Evolutionary conservation across 2,329 filamentous ascomycete genomes (phyloP).

Genomic region (Parascedosporium putredinis): DNA sequence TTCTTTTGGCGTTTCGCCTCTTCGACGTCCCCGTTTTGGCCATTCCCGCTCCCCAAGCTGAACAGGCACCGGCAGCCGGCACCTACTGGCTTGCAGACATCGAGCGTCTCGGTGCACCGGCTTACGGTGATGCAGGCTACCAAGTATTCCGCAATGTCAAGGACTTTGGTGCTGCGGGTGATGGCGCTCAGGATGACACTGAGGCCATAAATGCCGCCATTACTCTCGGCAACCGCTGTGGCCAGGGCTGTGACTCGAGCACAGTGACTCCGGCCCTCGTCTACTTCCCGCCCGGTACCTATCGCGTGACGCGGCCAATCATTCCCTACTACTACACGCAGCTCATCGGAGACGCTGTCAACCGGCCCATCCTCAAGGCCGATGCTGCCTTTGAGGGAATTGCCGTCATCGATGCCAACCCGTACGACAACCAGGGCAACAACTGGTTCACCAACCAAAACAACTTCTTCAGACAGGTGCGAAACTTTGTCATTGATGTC

Average conservation of each 20-base stretch:
- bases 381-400: constrained; percentile 68
- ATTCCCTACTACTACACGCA: constrained; percentile 89
- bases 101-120: constrained; percentile 55
- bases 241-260: constrained; percentile 67
- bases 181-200: constrained; percentile 68
- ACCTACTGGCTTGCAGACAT: constrained; percentile 64
- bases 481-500: constrained; percentile 72
- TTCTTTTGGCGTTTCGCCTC: constrained; percentile 33
- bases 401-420: constrained; percentile 80
- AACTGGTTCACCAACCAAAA: constrained; percentile 76
- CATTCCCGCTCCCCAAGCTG: constrained; percentile 19
- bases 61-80: constrained; percentile 12
- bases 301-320: constrained; percentile 69
- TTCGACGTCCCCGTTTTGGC: constrained; percentile 23
- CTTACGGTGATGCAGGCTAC: constrained; percentile 52
- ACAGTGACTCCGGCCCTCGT: constrained; percentile 79
- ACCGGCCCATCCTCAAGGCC: constrained; percentile 39
- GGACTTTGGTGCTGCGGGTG: constrained; percentile 64
- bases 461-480: constrained; percentile 76
- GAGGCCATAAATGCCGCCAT: constrained; percentile 80
- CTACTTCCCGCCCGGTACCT: constrained; percentile 86
- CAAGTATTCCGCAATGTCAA: constrained; percentile 68
- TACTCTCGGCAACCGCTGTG: constrained; percentile 67
- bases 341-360: constrained; percentile 64
- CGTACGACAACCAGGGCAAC: constrained; percentile 57